A percentile compares a stretch with the other conserved stretches of the same genome.
Conservation (phyloP, 2,329 filamentous ascomycete species). For the Cladophialophora bantiana region DNA sequence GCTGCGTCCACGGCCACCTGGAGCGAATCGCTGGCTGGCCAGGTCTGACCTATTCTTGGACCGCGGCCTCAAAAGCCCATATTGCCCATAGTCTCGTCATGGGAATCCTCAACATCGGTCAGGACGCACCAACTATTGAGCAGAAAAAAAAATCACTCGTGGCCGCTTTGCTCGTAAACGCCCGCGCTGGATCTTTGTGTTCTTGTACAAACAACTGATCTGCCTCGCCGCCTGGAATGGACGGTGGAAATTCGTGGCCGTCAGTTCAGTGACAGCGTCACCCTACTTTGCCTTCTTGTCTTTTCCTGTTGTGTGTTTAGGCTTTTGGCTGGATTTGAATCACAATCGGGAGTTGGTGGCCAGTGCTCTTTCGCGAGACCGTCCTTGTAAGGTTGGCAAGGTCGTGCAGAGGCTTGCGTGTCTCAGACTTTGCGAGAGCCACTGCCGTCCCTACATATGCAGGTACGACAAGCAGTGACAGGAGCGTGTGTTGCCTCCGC, state of each 20-base stretch:
- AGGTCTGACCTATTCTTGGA: conserved; percentile 35
- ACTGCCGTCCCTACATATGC: conserved; percentile 30
- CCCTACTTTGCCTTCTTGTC: conserved; percentile 2
- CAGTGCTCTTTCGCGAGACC: conserved; percentile 13
- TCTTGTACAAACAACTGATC: background rate
- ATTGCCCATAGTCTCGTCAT: conserved; percentile 18
- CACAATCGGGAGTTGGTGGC: conserved; percentile 16
- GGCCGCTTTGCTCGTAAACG: conserved; percentile 13
- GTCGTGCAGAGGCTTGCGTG: conserved; percentile 33
- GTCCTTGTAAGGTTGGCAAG: conserved; percentile 13
- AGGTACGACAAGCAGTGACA: conserved; percentile 19
- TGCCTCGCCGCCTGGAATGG: conserved; percentile 6
- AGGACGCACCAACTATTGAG: conserved; percentile 10
- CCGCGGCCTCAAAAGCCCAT: conserved; percentile 13
- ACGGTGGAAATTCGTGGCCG: conserved; percentile 8
- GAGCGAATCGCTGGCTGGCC: conserved; percentile 30
- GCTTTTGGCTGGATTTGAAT: conserved; percentile 7
- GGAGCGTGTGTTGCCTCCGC: background rate
- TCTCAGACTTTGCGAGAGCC: conserved; percentile 32
- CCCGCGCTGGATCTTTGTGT: background rate
- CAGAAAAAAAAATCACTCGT: background rate
- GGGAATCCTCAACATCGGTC: conserved; percentile 8
- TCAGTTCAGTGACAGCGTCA: conserved; percentile 13
- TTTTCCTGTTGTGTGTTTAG: background rate
- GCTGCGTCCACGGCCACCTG: conserved; percentile 23